These are phyloP conservation scores for Monosporascus cannonballus DNA, from an alignment of 2,329 filamentous ascomycete genomes.

Conservation along the genomic window DNA sequence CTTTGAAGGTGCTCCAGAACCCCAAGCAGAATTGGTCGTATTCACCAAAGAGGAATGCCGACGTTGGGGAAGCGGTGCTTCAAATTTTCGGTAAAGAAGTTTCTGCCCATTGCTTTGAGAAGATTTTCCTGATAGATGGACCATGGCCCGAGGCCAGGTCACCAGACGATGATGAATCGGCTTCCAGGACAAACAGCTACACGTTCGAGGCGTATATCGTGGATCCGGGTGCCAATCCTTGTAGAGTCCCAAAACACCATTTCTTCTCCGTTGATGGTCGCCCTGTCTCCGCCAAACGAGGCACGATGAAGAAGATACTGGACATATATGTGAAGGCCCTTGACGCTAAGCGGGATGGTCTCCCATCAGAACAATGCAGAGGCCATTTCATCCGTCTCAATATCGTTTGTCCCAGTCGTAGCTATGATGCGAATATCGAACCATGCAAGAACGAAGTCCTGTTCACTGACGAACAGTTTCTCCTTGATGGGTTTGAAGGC, in stretches of 20 bases:
- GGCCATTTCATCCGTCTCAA: constrained; percentile 59
- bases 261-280: constrained; percentile 66
- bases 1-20: constrained; percentile 51
- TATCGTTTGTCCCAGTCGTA: constrained; percentile 53
- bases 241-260: constrained; percentile 41
- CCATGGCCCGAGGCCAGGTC: constrained; percentile 1
- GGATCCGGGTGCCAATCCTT: constrained; percentile 36
- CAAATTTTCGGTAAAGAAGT: constrained; percentile 57
- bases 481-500: constrained; percentile 40
- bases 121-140: constrained; percentile 9
- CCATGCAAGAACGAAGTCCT: constrained; percentile 67
- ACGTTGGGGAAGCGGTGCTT: constrained; percentile 50
- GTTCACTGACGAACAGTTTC: constrained; percentile 48
- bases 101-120: constrained; percentile 47
- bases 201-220: constrained; percentile 54
- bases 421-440: constrained; percentile 68
- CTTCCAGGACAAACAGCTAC: constrained; percentile 26
- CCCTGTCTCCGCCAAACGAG: constrained; percentile 50
- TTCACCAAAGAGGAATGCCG: constrained; percentile 44
- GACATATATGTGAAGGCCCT: constrained; percentile 47
- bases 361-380: constrained; percentile 26
- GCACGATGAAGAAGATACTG: constrained; percentile 54
- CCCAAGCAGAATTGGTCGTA: constrained; percentile 55
- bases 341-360: constrained; percentile 17
- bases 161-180: constrained; percentile 2